phyloP scores from a whole-genome alignment of 176 grass and related monocot genomes.

The Phyllostachys edulis region DNA sequence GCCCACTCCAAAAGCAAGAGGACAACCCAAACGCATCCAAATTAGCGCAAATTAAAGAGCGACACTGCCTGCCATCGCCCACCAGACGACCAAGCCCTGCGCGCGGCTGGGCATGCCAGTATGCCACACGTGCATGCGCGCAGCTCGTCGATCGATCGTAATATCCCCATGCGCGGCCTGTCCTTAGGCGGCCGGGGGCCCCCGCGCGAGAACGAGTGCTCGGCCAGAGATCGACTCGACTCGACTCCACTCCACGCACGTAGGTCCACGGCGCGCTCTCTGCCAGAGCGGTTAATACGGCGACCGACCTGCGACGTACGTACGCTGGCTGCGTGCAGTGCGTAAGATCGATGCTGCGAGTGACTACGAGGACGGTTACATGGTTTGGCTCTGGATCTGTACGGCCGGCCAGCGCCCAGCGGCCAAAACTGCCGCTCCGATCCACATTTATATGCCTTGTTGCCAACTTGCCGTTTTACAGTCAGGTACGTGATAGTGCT shows the following conservation, averaged over 20 bases:
- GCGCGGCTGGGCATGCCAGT: neutral
- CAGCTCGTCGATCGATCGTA: neutral
- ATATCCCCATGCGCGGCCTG: no score
- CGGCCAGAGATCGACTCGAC: neutral
- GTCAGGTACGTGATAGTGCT: neutral
- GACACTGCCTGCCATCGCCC: neutral
- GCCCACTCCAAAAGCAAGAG: neutral
- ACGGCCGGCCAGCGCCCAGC: neutral
- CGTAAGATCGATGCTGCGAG: neutral
- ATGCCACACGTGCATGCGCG: conserved; percentile 7
- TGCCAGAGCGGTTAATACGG: no score
- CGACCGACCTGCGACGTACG: neutral
- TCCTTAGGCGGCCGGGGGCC: no score
- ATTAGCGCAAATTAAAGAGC: neutral
- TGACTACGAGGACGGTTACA: neutral
- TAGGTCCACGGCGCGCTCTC: no score
- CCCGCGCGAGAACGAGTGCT: no score
- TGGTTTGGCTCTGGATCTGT: neutral
- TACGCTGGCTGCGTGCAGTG: neutral
- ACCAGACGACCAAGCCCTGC: neutral
- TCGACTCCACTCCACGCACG: neutral
- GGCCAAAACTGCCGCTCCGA: neutral
- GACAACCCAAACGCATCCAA: neutral
- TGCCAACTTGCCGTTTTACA: neutral
- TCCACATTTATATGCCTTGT: neutral